A percentile compares a stretch with the other conserved stretches of the same genome.
These are phyloP conservation scores for Pleurotus sapidus DNA, from an alignment of 768 basidiomycete species.

Conservation along the genomic window DNA sequence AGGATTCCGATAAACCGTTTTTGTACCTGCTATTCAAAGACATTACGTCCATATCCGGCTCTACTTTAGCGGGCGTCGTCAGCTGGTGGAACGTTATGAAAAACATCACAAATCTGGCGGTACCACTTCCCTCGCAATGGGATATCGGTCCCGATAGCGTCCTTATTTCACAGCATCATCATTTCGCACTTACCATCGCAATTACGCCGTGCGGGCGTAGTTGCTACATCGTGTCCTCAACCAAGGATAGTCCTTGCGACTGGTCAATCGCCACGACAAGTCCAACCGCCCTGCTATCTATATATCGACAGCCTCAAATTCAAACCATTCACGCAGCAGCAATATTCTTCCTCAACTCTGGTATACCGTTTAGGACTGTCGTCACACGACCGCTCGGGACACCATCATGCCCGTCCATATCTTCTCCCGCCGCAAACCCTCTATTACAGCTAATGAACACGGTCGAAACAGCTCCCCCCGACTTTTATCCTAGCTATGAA, in stretches of 20 bases:
- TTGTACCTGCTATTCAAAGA: background rate
- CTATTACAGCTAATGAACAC: background rate
- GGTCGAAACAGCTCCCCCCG: background rate
- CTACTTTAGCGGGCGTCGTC: background rate
- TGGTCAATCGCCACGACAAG: background rate
- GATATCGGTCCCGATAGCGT: background rate
- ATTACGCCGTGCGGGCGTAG: background rate
- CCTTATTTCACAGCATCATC: background rate
- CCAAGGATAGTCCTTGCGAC: background rate
- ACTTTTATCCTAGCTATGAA: background rate
- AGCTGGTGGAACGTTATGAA: background rate
- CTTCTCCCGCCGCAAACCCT: no score
- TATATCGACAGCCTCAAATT: background rate
- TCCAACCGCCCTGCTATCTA: background rate
- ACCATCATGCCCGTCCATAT: background rate
- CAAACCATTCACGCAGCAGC: background rate
- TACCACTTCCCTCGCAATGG: background rate
- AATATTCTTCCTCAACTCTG: background rate
- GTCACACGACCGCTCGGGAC: background rate
- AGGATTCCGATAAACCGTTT: background rate
- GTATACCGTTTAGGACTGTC: background rate
- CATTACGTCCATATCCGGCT: background rate
- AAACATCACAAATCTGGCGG: background rate
- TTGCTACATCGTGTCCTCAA: background rate
- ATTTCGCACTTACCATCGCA: background rate